Percentiles rank a stretch among this genome's conserved stretches.
Conservation (phyloP, 768 basidiomycete genomes). For the Leccinum olivaceopallidum region DNA sequence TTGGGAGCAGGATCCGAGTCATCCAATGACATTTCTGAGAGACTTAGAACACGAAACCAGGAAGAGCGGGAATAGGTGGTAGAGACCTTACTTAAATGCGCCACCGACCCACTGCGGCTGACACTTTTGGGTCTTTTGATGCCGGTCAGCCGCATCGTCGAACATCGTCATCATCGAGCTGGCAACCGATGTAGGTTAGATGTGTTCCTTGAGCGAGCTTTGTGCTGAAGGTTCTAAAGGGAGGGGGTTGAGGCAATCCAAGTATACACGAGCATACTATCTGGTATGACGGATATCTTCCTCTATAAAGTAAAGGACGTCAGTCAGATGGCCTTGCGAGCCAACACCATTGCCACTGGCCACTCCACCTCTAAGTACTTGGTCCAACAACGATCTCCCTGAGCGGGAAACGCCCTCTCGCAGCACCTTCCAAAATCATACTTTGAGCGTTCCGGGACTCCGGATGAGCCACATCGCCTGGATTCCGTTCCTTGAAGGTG, state of each 20-base stretch:
- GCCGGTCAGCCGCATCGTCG: constrained; percentile 10
- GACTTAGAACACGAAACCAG: too few species aligned
- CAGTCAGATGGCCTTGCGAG: constrained; percentile 10
- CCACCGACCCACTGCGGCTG: constrained; percentile 7
- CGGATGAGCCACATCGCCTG: constrained; percentile 46
- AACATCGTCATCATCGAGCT: not conserved
- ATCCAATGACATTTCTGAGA: constrained; percentile 13
- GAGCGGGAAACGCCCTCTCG: constrained; percentile 31
- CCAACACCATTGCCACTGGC: constrained; percentile 33
- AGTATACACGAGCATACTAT: not conserved
- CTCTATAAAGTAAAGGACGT: not conserved
- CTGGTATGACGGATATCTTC: not conserved
- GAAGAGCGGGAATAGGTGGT: not conserved
- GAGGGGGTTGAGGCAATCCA: not conserved
- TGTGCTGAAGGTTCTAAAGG: not conserved
- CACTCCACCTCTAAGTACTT: constrained; percentile 15
- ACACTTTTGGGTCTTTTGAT: not conserved
- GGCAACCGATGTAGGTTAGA: not conserved
- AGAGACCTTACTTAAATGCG: constrained; percentile 8
- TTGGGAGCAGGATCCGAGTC: not conserved
- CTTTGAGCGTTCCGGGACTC: constrained; percentile 57
- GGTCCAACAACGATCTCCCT: too few species aligned
- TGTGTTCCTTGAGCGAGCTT: not conserved
- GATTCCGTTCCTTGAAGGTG: constrained; percentile 62
- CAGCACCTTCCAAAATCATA: constrained; percentile 54